phyloP scores from a whole-genome alignment of 2,329 filamentous ascomycete species.

The Pyrenochaeta sp. region DNA sequence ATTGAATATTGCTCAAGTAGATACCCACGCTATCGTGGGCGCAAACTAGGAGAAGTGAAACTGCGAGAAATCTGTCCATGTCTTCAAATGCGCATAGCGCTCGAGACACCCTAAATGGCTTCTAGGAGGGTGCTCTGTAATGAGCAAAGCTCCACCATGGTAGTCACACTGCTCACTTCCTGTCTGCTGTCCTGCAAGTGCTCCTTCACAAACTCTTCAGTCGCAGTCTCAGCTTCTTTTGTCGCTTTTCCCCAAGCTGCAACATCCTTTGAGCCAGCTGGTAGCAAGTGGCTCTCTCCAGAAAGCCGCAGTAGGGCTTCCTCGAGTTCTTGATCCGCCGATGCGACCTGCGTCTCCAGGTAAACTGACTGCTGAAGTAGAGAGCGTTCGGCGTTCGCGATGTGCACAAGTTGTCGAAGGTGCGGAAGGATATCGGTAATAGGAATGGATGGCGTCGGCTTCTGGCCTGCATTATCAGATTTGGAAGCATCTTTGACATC shows the following conservation, averaged over 20 bases:
- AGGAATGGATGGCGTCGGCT: conserved; percentile 6
- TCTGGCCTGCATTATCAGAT: neutral
- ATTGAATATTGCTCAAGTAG: no score
- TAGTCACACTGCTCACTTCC: conserved; percentile 32
- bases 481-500: neutral
- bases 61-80: no score
- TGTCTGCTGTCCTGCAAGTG: conserved; percentile 29
- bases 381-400: conserved; percentile 34
- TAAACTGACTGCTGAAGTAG: conserved; percentile 46
- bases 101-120: no score
- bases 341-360: conserved; percentile 39
- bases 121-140: conserved; percentile 40
- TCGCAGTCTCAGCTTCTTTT: conserved; percentile 26
- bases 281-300: conserved; percentile 49
- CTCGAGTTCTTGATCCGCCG: conserved; percentile 37
- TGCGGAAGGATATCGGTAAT: conserved; percentile 41
- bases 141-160: conserved; percentile 38
- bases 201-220: conserved; percentile 23
- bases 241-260: conserved; percentile 35
- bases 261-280: conserved; percentile 38
- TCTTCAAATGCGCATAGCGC: no score
- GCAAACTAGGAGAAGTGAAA: no score
- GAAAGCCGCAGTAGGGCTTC: conserved; percentile 43
- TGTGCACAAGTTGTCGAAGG: conserved; percentile 34
- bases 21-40: no score